Evolutionary conservation across 805 yeast species (phyloP).

Genomic region (Candida anglica): DNA sequence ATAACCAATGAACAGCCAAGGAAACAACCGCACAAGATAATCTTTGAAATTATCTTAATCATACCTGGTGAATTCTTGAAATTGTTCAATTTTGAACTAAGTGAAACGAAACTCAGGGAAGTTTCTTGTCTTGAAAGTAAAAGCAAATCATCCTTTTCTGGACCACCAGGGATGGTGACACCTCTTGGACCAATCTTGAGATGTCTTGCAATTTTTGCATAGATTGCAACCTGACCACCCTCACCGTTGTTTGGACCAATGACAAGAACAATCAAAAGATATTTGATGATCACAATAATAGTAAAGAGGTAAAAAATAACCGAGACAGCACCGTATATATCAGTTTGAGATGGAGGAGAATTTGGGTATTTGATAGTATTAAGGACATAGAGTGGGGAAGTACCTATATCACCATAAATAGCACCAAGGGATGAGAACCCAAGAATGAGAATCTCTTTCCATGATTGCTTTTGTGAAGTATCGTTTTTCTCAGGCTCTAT

Average conservation of each 20-base stretch:
- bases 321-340: conserved; percentile 48
- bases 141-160: conserved; percentile 24
- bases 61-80: conserved; percentile 20
- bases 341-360: conserved; percentile 29
- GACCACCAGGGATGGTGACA: conserved; percentile 38
- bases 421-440: conserved; percentile 53
- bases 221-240: conserved; percentile 65
- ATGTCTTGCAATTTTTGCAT: conserved; percentile 51
- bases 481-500: background rate
- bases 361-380: conserved; percentile 27
- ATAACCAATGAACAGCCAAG: conserved; percentile 55
- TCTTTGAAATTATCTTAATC: conserved; percentile 23
- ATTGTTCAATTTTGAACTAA: conserved; percentile 10
- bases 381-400: conserved; percentile 54
- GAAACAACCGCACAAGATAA: conserved; percentile 39
- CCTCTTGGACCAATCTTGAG: conserved; percentile 46
- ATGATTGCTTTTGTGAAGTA: conserved; percentile 8
- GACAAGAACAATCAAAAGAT: conserved; percentile 43
- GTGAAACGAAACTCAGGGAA: conserved; percentile 19
- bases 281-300: conserved; percentile 49
- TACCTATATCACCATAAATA: conserved; percentile 63
- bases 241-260: conserved; percentile 57
- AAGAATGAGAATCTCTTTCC: conserved; percentile 20
- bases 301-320: conserved; percentile 54
- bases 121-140: conserved; percentile 36